A percentile compares a stretch with the other conserved stretches of the same genome.
Evolutionary conservation across 176 grass and related monocot species (phyloP).

Genomic region (Cocos nucifera): DNA sequence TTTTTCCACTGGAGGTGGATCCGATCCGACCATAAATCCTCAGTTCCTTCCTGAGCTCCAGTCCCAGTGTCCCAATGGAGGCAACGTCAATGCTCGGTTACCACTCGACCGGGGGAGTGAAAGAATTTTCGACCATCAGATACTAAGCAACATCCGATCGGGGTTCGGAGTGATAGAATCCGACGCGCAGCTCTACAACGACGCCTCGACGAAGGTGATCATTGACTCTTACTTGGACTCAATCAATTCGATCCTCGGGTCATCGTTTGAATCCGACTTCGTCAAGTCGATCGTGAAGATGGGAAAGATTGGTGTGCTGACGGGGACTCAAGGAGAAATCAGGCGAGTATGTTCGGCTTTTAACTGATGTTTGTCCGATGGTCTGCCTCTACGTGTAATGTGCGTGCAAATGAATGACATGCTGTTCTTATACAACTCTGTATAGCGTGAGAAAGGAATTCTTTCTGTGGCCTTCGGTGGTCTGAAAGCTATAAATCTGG

Average conservation of each 20-base stretch:
- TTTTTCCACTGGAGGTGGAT: conserved; percentile 19
- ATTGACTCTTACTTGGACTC: conserved; percentile 69
- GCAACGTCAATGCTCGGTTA: conserved; percentile 54
- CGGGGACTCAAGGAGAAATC: conserved; percentile 41
- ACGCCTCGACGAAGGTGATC: conserved; percentile 42
- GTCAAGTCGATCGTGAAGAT: conserved; percentile 64
- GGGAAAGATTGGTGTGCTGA: conserved; percentile 59
- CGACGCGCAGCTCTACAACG: conserved; percentile 71
- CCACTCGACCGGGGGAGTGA: conserved; percentile 66
- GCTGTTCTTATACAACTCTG: too few relatives aligned
- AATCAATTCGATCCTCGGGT: conserved; percentile 33
- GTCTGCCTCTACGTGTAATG: too few relatives aligned
- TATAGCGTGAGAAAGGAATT: too few relatives aligned
- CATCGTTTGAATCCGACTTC: conserved; percentile 66
- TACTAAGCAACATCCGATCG: conserved; percentile 71
- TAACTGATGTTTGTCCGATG: conserved; percentile 30
- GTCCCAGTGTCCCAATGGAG: conserved; percentile 47
- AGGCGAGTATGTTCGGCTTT: conserved; percentile 70
- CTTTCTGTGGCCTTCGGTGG: too few relatives aligned
- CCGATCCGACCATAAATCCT: conserved; percentile 53
- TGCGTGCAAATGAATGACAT: too few relatives aligned
- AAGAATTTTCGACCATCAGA: conserved; percentile 46
- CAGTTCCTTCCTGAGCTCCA: conserved; percentile 48
- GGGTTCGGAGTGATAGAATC: conserved; percentile 65
- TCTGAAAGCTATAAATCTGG: too few relatives aligned